Evolutionary conservation across 306 rosid species (phyloP).

Genomic region (Vicia faba): DNA sequence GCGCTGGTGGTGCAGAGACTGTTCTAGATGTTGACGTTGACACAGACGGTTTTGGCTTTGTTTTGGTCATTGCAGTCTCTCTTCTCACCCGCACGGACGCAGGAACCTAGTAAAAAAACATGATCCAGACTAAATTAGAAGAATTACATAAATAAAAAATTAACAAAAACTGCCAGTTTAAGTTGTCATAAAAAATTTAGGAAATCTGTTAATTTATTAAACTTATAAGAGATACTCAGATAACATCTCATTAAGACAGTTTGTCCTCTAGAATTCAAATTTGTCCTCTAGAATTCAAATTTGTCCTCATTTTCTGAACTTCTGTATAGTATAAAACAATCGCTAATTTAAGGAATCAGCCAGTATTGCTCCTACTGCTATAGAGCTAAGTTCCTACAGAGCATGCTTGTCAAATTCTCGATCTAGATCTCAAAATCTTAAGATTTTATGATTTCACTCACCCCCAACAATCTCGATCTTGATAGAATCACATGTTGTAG

Average conservation of each 20-base stretch:
- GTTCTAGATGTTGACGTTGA: conserved; percentile 49
- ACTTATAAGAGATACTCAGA: background rate
- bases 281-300: background rate
- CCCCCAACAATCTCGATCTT: too few relatives aligned
- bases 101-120: conserved; percentile 63
- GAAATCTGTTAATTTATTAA: background rate
- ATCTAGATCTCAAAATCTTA: too few relatives aligned
- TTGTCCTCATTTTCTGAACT: background rate
- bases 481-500: too few relatives aligned
- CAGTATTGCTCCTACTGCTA: background rate
- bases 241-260: background rate
- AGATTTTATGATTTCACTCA: too few relatives aligned
- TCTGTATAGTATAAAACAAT: background rate
- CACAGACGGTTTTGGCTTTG: conserved; percentile 62
- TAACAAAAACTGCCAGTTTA: conserved; percentile 7
- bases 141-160: background rate
- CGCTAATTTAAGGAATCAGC: background rate
- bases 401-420: too few relatives aligned
- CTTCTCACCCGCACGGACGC: conserved; percentile 97
- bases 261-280: background rate
- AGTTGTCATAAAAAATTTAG: conserved; percentile 2
- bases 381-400: background rate
- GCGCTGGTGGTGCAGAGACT: conserved; percentile 44
- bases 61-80: conserved; percentile 62
- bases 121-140: conserved; percentile 22